Conservation (phyloP, 495 filamentous ascomycete species). For the Ascobolus immersus region DNA sequence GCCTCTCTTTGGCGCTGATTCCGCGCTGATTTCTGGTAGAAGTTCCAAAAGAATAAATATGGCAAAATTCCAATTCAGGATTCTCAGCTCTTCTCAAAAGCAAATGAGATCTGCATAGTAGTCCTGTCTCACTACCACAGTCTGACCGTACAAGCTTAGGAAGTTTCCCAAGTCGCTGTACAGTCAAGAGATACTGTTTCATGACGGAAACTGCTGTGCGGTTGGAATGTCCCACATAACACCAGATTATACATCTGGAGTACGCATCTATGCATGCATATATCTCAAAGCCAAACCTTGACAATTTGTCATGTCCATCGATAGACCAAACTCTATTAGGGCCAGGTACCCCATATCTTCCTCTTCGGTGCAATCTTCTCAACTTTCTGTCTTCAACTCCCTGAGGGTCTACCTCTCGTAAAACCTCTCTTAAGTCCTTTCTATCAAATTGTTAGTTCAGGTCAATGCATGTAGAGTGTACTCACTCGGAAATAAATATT, state of each 20-base stretch:
- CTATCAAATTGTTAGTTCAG: too few relatives aligned
- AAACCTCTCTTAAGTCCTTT: too few relatives aligned
- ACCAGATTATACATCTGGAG: constrained; percentile 2
- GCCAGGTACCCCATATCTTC: neutral
- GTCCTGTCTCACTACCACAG: constrained; percentile 1
- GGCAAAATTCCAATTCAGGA: neutral
- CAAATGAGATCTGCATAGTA: neutral
- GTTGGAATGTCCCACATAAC: constrained; percentile 1
- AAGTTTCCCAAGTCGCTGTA: neutral
- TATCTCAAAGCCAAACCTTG: constrained; percentile 5
- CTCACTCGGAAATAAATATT: too few relatives aligned
- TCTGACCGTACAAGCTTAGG: constrained; percentile 1
- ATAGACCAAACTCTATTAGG: constrained; percentile 3
- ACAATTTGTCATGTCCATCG: constrained; percentile 5
- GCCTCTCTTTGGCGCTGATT: too few relatives aligned
- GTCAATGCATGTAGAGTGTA: too few relatives aligned
- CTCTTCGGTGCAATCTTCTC: neutral
- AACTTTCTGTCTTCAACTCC: neutral
- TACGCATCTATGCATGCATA: constrained; percentile 7
- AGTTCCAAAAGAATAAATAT: neutral
- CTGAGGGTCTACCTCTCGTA: neutral
- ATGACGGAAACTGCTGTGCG: neutral
- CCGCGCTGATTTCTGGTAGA: constrained; percentile 1
- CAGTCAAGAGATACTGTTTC: constrained; percentile 2
- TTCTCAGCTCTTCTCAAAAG: neutral